Base-by-base conservation (phyloP, 2,329 filamentous ascomycete genomes). In the Chalara sp. region DNA sequence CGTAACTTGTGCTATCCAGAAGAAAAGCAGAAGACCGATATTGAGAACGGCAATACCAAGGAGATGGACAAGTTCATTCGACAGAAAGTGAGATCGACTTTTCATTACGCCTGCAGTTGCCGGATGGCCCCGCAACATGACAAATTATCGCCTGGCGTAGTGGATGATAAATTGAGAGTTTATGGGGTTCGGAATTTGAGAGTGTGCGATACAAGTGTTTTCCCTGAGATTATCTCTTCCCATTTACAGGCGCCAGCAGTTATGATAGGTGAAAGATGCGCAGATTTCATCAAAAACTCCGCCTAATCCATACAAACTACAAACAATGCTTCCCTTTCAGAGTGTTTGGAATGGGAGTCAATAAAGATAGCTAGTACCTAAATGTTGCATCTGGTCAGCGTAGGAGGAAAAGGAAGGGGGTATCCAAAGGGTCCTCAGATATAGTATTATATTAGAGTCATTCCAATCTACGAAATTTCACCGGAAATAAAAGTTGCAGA, bases 81-180 rank as follows among this genome's bases (percentile, higher is more conserved):
- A 8, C 10, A 28, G 10, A n/a, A 21, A 10, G 21, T 29, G 10
- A n/a, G 41, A 10, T 11, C 41, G 10, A 12, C 10, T 10, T 44
- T 13, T 44, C 41, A 28, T 21, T 44, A 28, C 10, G 41, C 41
- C 10, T 44, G 10, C 10, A 11, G 10, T 3, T 44, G 41, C 21
- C 41, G 41, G 2, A 44, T 44, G 41, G 10, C 41, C 8, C 41
- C 41, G 28, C 10, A 44, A 21, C 35, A 37, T n/a, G 41, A 44
- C 21, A 28, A 11, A 10, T 31, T 33, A 5, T 10, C 35, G 35
- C 35, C 35, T 8, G 48, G 48, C 6, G 48, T 49, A 10, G 48
- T 49, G 30, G 41, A 35, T 30, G 48, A 49, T 30, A 29, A 44
- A 13, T 37, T 49, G 40, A 44, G 48, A 28, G 48, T 49, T 5